Evolutionary conservation across 495 filamentous ascomycete species (phyloP), one percentile per base, ranked within the genome.

Genomic region (Pseudotulostoma volvatum): DNA sequence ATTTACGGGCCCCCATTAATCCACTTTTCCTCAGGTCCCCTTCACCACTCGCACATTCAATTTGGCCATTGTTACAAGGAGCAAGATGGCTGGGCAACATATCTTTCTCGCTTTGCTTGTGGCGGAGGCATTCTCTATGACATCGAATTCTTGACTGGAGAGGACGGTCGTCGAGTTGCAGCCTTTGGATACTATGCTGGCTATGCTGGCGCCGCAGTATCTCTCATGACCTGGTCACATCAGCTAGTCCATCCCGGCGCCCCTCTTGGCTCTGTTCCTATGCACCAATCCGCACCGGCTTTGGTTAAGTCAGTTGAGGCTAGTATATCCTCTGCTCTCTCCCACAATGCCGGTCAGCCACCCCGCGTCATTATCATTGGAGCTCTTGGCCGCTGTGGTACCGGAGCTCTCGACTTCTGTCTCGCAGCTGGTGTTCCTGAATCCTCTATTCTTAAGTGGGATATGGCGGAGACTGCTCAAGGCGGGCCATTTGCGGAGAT

Each of bases 401-500:
- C 67, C 11, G 88, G 88, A 33, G 84, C 88, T 16, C 76, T 92
- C 2, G 76, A 87, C 37, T 60, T 88, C 40, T 81, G 78, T 47
- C 64, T 70, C 47, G 74, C 76, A 59, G 78, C 75, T 15, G 87
- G 84, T 30, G 63, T 94, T 19, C 71, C 75, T 7, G 70, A 77
- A n/a, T 70, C 74, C 41, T 71, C 80, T 46, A 73, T 93, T 45
- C 56, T 87, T 47, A 73, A 85, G 66, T 94, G 87, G 87, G 88
- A 96, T 66, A 70, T 96, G 60, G 74, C 65, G 1, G 88, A 96
- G 71, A 95, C 87, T 40, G 36, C 36, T 18, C 19, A 52, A 52
- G 58, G 81, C 19, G 87, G 88, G 9, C 88, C 88, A 18, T 95
- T 92, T 66, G 55, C 66, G 46, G 87, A 94, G 61, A 88, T 94